Base-by-base conservation (phyloP, 495 filamentous ascomycete species). In the Copromyces sp. region DNA sequence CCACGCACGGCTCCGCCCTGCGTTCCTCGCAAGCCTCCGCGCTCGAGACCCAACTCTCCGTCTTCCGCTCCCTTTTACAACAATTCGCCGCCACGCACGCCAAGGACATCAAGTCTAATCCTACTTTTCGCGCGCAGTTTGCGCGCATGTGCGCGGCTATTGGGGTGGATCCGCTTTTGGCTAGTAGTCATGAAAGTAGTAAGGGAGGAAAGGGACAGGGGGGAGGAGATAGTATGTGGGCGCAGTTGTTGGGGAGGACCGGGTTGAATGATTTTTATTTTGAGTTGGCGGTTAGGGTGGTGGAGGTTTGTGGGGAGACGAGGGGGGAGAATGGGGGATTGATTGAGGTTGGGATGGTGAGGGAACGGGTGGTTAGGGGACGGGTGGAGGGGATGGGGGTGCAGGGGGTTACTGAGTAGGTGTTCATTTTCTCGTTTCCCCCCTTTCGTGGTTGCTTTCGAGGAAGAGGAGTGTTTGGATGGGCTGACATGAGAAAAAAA, bases 131-230 rank as follows among this genome's bases (percentile, higher is more conserved):
- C 39, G 93, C 94, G 17, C 94, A 98, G 83, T 99, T 99, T 79
- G 95, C 95, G 6, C 92, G 95, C 75, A 98, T 99, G 96, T 99
- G 95, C 83, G 90, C 93, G 76, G 93, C 95, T 71, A 97, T 99
- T 76, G 95, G 95, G 12, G 94, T 99, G 9, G 96, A 99, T 80
- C 95, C 95, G 0, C 53, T 65, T 65, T 85, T 98, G 2, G 93
- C 93, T 20, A 92, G 89, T 75, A 90, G 89, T 77, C 84, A 84
- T 75, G 89, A 78, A 20, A 76, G 76, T 45, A 83, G 78, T 73
- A 80, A 70, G 75, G 53, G 53, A 16, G 35, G 35, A 3, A 86
- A 71, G 80, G 83, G 72, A 73, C 24, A 24, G 24, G 84, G 75
- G 61, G 79, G 71, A 78, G 84, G 61, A 0, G 87, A 88, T 20